Base-by-base conservation (phyloP, 2,329 filamentous ascomycete genomes). In the Penicillium janthinellum region DNA sequence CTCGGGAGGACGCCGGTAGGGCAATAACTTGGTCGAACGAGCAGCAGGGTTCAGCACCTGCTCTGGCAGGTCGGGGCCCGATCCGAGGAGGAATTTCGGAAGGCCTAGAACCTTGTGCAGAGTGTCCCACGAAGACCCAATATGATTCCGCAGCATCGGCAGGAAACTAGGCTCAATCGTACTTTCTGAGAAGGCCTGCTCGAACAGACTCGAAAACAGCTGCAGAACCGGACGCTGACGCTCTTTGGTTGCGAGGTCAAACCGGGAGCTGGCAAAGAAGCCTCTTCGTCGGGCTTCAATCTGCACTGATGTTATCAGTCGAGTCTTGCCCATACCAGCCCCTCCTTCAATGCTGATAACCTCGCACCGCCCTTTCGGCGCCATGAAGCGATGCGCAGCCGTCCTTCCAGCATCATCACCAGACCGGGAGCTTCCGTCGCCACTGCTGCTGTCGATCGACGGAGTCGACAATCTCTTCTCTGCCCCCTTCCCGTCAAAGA, bases 131-230 rank as follows among this genome's bases (percentile, higher is more conserved):
- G 82, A 77, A 17, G 81, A 80, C 45, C 75, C 77, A 1, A 84
- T 75, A 55, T 80, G 80, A 20, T 73, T 77, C 14, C 83, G 72
- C 14, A 85, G 71, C 59, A 79, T 79, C 55, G 82, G 78, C 66
- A 85, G 83, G 55, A 84, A 85, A 0, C 80, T 77, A 2, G 82
- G 83, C n/a, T 72, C 76, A 20, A 84, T 79, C 63, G 85, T 81
- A 42, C 79, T 79, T 65, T 85, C 83, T 2, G 81, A 83, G 67
- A 85, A 85, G 5, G 85, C 84, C 59, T 85, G 83, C 14, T 82
- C 76, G 61, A 85, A 84, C 2, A 84, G 69, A 12, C 80, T 83
- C 7, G 79, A 80, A 79, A 85, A 81, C 34, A 17, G 82, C 74
- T 56, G 76, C 77, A 39, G 84, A 70, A 11, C 84, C 74, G 2